Evolutionary conservation across 176 grass and related monocot species (phyloP).

Genomic region (Carex kokanica): DNA sequence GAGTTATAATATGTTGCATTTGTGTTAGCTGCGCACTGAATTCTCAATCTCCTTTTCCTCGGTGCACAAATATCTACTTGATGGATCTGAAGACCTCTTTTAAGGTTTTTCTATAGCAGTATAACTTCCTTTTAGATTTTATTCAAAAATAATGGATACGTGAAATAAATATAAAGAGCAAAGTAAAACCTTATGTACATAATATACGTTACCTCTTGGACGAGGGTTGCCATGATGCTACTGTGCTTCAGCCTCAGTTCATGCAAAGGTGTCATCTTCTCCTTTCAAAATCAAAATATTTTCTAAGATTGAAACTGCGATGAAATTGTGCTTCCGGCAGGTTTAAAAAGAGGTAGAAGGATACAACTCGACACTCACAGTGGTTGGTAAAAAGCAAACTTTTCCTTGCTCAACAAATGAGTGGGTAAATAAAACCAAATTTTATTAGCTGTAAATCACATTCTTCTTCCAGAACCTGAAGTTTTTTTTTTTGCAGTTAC

Average conservation of each 20-base stretch:
- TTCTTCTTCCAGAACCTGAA: neutral
- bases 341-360: neutral
- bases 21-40: neutral
- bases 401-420: neutral
- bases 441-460: slow-evolving; percentile 6
- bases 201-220: slow-evolving; percentile 10
- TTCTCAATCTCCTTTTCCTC: neutral
- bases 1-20: neutral
- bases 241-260: slow-evolving; percentile 12
- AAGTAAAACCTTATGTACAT: neutral
- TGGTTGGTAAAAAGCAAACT: neutral
- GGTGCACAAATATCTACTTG: neutral
- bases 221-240: neutral
- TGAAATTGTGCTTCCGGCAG: neutral
- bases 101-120: neutral
- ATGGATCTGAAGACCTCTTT: neutral
- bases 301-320: neutral
- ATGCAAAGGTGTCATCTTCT: slow-evolving; percentile 5
- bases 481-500: neutral
- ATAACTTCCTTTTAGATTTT: neutral
- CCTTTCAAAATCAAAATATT: neutral
- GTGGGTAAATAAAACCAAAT: neutral
- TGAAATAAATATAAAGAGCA: neutral
- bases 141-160: neutral
- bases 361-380: neutral